Percentiles rank a stretch among this genome's conserved stretches.
phyloP scores from a whole-genome alignment of 495 filamentous ascomycete genomes.

The Filosporella fistucella region DNA sequence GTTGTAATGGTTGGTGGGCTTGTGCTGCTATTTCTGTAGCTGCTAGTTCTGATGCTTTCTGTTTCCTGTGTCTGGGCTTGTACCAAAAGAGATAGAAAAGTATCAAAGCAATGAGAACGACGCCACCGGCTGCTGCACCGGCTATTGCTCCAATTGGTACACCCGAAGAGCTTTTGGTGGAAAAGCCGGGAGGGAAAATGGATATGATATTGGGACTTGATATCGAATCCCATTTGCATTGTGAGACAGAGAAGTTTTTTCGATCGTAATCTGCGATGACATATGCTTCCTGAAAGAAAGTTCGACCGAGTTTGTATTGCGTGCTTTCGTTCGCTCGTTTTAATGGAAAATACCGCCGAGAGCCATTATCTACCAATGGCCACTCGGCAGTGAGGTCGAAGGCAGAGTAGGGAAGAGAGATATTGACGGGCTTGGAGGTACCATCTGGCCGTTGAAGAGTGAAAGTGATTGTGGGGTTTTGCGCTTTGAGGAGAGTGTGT shows the following conservation, averaged over 20 bases:
- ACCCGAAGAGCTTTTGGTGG: not conserved
- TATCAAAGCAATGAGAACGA: not conserved
- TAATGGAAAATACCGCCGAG: conserved; percentile 48
- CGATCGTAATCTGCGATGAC: conserved; percentile 21
- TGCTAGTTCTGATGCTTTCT: conserved; percentile 1
- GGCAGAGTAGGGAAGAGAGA: conserved; percentile 48
- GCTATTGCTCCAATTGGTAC: conserved; percentile 9
- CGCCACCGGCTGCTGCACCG: conserved; percentile 14
- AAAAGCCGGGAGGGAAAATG: conserved; percentile 8
- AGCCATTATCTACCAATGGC: not conserved
- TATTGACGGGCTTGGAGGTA: conserved; percentile 35
- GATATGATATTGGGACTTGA: conserved; percentile 7
- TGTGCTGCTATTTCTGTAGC: not conserved
- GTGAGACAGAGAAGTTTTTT: conserved; percentile 15
- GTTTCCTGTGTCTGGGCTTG: not conserved
- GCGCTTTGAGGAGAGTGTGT: conserved; percentile 34
- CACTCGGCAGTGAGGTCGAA: conserved; percentile 43
- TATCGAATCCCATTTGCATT: conserved; percentile 16
- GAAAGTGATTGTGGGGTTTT: conserved; percentile 47
- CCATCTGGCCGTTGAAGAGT: conserved; percentile 32
- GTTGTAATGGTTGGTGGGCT: not conserved
- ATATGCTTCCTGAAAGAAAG: conserved; percentile 53
- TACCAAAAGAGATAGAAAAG: conserved; percentile 7
- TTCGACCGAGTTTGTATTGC: conserved; percentile 51
- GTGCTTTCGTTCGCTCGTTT: conserved; percentile 41